Conservation (phyloP, 78 protist genomes). For the Dictyostelium discoideum region DNA sequence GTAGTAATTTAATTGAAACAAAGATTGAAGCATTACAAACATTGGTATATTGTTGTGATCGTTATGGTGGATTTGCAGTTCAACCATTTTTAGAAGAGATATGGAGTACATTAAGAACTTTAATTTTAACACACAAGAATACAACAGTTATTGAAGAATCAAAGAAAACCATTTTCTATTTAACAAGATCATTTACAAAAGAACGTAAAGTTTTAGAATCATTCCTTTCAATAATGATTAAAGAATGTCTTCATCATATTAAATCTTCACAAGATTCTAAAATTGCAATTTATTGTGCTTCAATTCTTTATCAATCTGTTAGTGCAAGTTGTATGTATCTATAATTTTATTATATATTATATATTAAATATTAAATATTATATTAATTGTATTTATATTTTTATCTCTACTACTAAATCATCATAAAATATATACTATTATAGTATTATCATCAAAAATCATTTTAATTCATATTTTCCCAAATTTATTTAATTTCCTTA, state of each 20-base stretch:
- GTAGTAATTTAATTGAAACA: conserved; percentile 66
- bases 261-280: conserved; percentile 76
- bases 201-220: conserved; percentile 29
- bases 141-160: conserved; percentile 60
- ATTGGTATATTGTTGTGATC: conserved; percentile 35
- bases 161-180: conserved; percentile 47
- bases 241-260: conserved; percentile 79
- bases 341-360: background rate
- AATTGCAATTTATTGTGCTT: conserved; percentile 59
- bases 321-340: conserved; percentile 49
- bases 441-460: conserved; percentile 46
- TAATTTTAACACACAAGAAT: conserved; percentile 54
- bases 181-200: conserved; percentile 15
- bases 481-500: conserved; percentile 13
- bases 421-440: no score
- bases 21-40: conserved; percentile 65
- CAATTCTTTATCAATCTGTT: conserved; percentile 59
- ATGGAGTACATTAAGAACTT: conserved; percentile 69
- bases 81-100: conserved; percentile 62
- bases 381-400: background rate
- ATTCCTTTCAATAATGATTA: conserved; percentile 26
- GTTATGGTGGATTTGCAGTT: conserved; percentile 34
- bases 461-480: conserved; percentile 35
- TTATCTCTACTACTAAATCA: background rate
- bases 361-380: background rate